phyloP scores from a whole-genome alignment of 345 rosid species.

The Rhodomyrtus tomentosa region DNA sequence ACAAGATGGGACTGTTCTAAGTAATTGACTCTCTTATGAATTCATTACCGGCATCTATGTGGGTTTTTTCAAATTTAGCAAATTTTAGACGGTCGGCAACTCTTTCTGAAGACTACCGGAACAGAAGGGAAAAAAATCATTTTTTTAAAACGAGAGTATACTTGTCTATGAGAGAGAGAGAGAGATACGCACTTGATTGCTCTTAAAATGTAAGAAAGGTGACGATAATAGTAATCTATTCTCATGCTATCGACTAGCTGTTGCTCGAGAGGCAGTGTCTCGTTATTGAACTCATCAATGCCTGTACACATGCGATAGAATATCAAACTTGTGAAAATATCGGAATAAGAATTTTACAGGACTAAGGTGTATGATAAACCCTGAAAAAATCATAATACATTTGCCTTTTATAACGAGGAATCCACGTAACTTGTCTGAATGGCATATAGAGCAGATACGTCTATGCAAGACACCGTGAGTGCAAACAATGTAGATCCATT shows the following conservation, averaged over 20 bases:
- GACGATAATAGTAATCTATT: conserved; percentile 15
- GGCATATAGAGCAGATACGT: not conserved
- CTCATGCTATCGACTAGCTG: conserved; percentile 21
- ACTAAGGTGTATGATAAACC: not conserved
- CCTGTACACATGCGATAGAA: conserved; percentile 5
- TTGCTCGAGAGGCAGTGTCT: conserved; percentile 13
- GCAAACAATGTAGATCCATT: not conserved
- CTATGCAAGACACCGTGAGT: too few species aligned
- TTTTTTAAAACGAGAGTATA: not conserved
- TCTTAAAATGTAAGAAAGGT: conserved; percentile 12
- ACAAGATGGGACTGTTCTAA: not conserved
- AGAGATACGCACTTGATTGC: conserved; percentile 17
- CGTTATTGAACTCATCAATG: conserved; percentile 15
- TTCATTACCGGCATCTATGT: not conserved
- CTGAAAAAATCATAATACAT: not conserved
- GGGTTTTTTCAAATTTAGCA: not conserved
- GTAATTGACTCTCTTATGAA: not conserved
- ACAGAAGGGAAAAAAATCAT: not conserved
- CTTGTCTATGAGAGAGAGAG: not conserved
- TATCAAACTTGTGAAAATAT: not conserved
- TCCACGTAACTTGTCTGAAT: not conserved
- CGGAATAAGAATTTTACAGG: not conserved
- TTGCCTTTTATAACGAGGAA: not conserved
- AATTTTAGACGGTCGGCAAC: not conserved
- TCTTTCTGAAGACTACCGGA: too few species aligned